Evolutionary conservation across 2,329 filamentous ascomycete genomes (phyloP).

Genomic region (Hypoxylon rubiginosum): DNA sequence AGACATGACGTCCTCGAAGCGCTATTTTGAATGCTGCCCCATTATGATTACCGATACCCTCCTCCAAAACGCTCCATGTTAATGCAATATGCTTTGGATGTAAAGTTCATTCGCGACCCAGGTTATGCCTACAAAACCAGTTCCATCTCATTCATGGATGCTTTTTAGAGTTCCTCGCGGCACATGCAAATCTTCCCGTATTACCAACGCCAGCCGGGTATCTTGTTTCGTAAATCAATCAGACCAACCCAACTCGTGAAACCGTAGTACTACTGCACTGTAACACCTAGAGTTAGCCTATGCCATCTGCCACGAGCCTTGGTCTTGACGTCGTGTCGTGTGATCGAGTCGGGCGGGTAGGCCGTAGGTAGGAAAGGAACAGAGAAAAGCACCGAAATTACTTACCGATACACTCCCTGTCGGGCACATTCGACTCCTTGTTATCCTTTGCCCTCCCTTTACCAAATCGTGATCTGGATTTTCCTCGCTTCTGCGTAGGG

Average conservation of each 20-base stretch:
- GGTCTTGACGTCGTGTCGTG: no score
- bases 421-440: slow-evolving; percentile 37
- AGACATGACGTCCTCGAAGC: slow-evolving; percentile 11
- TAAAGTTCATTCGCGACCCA: slow-evolving; percentile 17
- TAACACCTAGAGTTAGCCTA: slow-evolving; percentile 21
- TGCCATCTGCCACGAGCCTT: not conserved
- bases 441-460: slow-evolving; percentile 44
- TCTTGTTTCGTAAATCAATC: slow-evolving; percentile 41
- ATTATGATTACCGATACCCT: slow-evolving; percentile 11
- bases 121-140: slow-evolving; percentile 15
- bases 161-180: slow-evolving; percentile 32
- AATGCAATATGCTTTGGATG: slow-evolving; percentile 31
- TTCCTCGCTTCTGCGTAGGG: slow-evolving; percentile 41
- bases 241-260: slow-evolving; percentile 32
- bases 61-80: slow-evolving; percentile 15
- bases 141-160: slow-evolving; percentile 13
- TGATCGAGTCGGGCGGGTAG: no score
- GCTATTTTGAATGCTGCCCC: slow-evolving; percentile 32
- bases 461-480: slow-evolving; percentile 43
- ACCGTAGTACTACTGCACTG: slow-evolving; percentile 49
- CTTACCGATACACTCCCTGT: slow-evolving; percentile 48
- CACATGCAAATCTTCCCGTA: slow-evolving; percentile 34
- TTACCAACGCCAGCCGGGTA: slow-evolving; percentile 43
- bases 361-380: not conserved
- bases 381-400: slow-evolving; percentile 16